Evolutionary conservation across 257 asterid genomes (phyloP).

Genomic region (Solanum rostratum): DNA sequence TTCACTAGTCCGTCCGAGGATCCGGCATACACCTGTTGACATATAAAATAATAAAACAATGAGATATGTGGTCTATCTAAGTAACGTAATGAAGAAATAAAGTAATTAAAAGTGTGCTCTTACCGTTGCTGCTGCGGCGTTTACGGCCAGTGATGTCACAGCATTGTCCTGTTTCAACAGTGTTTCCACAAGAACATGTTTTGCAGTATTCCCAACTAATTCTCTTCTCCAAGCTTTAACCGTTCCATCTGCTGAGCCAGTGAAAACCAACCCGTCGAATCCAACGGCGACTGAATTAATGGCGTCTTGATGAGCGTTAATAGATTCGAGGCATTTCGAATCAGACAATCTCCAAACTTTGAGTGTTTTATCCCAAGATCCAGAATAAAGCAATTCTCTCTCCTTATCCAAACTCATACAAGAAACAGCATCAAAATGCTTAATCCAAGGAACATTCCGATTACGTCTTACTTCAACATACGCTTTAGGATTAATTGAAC

Average conservation of each 20-base stretch:
- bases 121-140: slow-evolving; percentile 15
- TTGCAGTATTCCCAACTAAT: slow-evolving; percentile 30
- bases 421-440: slow-evolving; percentile 76
- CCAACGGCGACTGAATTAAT: slow-evolving; percentile 57
- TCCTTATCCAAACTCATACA: slow-evolving; percentile 46
- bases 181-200: slow-evolving; percentile 57
- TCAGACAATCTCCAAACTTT: slow-evolving; percentile 88
- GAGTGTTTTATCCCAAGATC: slow-evolving; percentile 84
- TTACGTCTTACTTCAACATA: slow-evolving; percentile 53
- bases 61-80: neutral
- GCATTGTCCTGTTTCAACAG: slow-evolving; percentile 58
- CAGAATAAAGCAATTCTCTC: slow-evolving; percentile 58
- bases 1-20: slow-evolving; percentile 84
- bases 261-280: slow-evolving; percentile 53
- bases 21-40: slow-evolving; percentile 42
- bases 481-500: slow-evolving; percentile 55
- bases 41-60: neutral
- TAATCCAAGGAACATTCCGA: slow-evolving; percentile 66
- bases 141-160: slow-evolving; percentile 59
- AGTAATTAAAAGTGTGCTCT: neutral
- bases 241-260: slow-evolving; percentile 88
- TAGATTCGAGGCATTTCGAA: slow-evolving; percentile 68
- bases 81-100: neutral
- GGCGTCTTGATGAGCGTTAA: slow-evolving; percentile 68
- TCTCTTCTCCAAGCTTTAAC: slow-evolving; percentile 89